Percentiles rank a stretch among this genome's conserved stretches.
Conservation (phyloP, 1,139 yeast species). For the Magnusiomyces tetraspermus region DNA sequence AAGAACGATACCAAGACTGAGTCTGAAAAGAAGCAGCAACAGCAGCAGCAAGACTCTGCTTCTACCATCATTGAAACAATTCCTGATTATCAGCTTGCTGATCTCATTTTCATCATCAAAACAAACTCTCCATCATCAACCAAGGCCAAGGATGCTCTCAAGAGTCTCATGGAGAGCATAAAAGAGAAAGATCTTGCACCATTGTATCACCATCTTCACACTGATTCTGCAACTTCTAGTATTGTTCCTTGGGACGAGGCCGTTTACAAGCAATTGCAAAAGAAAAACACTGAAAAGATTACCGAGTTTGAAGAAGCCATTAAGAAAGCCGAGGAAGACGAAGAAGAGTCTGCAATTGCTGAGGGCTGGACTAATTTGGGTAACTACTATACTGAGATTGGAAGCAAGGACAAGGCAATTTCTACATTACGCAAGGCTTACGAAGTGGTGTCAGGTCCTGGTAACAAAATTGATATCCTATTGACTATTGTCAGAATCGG, state of each 20-base stretch:
- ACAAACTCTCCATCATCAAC: slow-evolving; percentile 26
- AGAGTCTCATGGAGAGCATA: slow-evolving; percentile 44
- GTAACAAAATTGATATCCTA: slow-evolving; percentile 78
- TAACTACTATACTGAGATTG: slow-evolving; percentile 76
- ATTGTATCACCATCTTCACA: slow-evolving; percentile 62
- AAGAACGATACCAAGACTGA: slow-evolving; percentile 4
- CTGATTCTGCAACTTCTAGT: slow-evolving; percentile 32
- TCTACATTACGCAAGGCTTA: slow-evolving; percentile 64
- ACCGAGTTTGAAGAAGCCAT: slow-evolving; percentile 52
- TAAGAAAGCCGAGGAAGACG: slow-evolving; percentile 74
- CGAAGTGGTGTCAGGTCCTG: slow-evolving; percentile 72
- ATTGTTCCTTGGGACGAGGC: slow-evolving; percentile 44
- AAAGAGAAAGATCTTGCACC: slow-evolving; percentile 65
- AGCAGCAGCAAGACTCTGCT: slow-evolving; percentile 11
- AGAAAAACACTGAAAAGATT: slow-evolving; percentile 47
- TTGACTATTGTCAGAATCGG: slow-evolving; percentile 70
- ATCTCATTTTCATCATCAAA: slow-evolving; percentile 58
- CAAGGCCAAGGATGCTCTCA: slow-evolving; percentile 14
- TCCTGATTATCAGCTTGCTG: slow-evolving; percentile 76
- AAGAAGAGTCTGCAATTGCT: slow-evolving; percentile 76
- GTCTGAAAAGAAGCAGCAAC: not conserved
- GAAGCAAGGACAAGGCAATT: slow-evolving; percentile 70
- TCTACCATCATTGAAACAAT: slow-evolving; percentile 28
- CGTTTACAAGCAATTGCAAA: slow-evolving; percentile 43
- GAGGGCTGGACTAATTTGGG: slow-evolving; percentile 75